These are phyloP conservation scores for Arthonia radiata DNA, from an alignment of 495 filamentous ascomycete species.

Conservation along the genomic window DNA sequence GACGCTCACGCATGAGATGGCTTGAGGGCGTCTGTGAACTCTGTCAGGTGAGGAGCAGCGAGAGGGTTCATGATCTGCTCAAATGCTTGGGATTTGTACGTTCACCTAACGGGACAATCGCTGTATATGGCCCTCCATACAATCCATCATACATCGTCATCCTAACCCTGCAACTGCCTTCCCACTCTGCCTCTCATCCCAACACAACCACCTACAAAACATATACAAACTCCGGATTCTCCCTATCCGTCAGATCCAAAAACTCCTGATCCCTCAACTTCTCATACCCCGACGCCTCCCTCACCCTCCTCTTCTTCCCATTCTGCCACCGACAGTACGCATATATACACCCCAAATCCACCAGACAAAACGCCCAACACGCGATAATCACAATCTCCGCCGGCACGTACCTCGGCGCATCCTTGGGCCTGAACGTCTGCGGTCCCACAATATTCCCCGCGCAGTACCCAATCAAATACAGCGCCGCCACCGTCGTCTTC, in stretches of 20 bases:
- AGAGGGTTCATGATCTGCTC: too few species aligned
- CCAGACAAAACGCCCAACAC: conserved; percentile 30
- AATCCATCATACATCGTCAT: too few species aligned
- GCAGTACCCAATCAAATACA: conserved; percentile 47
- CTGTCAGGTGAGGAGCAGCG: too few species aligned
- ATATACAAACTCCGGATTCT: conserved; percentile 55
- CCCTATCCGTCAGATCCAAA: conserved; percentile 46
- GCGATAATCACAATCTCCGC: conserved; percentile 44
- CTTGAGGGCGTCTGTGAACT: too few species aligned
- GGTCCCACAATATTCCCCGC: conserved; percentile 52
- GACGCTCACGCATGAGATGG: too few species aligned
- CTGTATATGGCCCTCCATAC: too few species aligned
- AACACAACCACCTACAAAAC: too few species aligned
- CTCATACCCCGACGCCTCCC: conserved; percentile 4
- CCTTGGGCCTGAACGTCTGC: conserved; percentile 31
- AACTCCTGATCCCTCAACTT: conserved; percentile 35
- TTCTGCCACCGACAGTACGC: conserved; percentile 38
- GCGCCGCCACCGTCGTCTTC: conserved; percentile 46
- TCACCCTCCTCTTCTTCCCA: conserved; percentile 31
- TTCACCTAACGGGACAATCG: too few species aligned
- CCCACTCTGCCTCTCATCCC: too few species aligned
- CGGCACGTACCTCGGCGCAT: conserved; percentile 28
- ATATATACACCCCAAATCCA: conserved; percentile 34
- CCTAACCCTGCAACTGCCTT: too few species aligned
- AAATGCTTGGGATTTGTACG: too few species aligned